Evolutionary conservation across 306 rosid genomes (phyloP).

Genomic region (Abrus pulchellus): DNA sequence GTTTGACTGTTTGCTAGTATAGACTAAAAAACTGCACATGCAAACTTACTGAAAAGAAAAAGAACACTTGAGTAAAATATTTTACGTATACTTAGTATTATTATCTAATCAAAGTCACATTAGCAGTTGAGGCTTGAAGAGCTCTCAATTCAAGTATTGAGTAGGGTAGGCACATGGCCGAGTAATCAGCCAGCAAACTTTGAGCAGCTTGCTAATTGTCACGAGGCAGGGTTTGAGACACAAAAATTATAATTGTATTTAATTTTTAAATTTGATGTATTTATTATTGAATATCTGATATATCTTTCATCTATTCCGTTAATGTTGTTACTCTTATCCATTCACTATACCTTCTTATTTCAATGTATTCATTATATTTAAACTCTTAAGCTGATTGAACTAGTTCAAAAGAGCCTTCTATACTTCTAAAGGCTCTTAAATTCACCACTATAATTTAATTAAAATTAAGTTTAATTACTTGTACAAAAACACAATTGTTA

Average conservation of each 20-base stretch:
- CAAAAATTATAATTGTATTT: not conserved
- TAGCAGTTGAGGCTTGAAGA: not conserved
- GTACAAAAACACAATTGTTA: not conserved
- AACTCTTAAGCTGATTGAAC: not conserved
- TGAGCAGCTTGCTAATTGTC: not conserved
- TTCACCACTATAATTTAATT: not conserved
- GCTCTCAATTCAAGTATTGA: not conserved
- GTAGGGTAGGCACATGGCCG: slow-evolving; percentile 16
- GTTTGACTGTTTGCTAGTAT: too few relatives aligned
- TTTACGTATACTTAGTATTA: too few relatives aligned
- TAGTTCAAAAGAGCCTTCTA: not conserved
- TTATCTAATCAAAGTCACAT: too few relatives aligned
- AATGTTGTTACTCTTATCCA: not conserved
- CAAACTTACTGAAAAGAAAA: too few relatives aligned
- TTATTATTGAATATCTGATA: too few relatives aligned
- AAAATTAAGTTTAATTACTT: too few relatives aligned
- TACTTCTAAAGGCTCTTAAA: not conserved
- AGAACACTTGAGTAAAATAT: too few relatives aligned
- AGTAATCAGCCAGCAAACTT: not conserved
- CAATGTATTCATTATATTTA: not conserved
- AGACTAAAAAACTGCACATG: too few relatives aligned
- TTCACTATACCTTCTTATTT: not conserved
- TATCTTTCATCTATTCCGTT: not conserved
- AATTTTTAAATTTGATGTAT: too few relatives aligned
- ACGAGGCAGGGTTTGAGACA: not conserved